Evolutionary conservation across 2,329 filamentous ascomycete genomes (phyloP).

Genomic region (Cordyceps pruinosa): DNA sequence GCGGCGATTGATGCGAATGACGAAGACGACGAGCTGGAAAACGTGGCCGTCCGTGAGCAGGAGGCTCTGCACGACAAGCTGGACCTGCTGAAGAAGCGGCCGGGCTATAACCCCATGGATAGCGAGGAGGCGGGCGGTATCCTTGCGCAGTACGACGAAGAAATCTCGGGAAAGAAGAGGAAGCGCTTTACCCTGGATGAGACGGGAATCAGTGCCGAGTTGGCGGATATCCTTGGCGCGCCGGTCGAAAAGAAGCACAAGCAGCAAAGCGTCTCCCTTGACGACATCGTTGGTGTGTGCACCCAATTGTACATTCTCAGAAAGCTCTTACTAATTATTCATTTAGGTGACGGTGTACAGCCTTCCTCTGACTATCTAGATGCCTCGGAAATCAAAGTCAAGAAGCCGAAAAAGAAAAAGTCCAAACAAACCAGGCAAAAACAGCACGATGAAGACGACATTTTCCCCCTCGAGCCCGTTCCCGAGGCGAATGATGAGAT

Average conservation of each 20-base stretch:
- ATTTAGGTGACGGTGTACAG: conserved; percentile 22
- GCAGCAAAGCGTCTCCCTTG: conserved; percentile 67
- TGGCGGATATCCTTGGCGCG: conserved; percentile 48
- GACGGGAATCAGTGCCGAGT: conserved; percentile 61
- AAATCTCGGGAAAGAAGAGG: conserved; percentile 82
- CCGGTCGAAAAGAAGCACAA: conserved; percentile 52
- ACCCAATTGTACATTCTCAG: not conserved
- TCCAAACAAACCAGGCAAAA: conserved; percentile 68
- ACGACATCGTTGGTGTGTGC: conserved; percentile 58
- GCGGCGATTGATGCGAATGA: conserved; percentile 67
- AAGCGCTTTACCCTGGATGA: conserved; percentile 85
- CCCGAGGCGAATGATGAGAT: conserved; percentile 48
- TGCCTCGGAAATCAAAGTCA: conserved; percentile 79
- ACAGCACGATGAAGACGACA: conserved; percentile 55
- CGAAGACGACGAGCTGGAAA: conserved; percentile 76
- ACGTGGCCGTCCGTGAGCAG: conserved; percentile 61
- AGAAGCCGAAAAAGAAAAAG: conserved; percentile 92
- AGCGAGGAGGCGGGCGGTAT: conserved; percentile 61
- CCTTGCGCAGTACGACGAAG: conserved; percentile 89
- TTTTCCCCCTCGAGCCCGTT: conserved; percentile 39
- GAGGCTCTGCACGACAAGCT: conserved; percentile 70
- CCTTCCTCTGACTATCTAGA: conserved; percentile 79
- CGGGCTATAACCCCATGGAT: conserved; percentile 77
- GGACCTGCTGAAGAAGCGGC: conserved; percentile 83
- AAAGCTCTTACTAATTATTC: conserved; percentile 13